Evolutionary conservation across 2,329 filamentous ascomycete species (phyloP), one percentile per base, ranked within the genome.

Genomic region (Alternaria solani): DNA sequence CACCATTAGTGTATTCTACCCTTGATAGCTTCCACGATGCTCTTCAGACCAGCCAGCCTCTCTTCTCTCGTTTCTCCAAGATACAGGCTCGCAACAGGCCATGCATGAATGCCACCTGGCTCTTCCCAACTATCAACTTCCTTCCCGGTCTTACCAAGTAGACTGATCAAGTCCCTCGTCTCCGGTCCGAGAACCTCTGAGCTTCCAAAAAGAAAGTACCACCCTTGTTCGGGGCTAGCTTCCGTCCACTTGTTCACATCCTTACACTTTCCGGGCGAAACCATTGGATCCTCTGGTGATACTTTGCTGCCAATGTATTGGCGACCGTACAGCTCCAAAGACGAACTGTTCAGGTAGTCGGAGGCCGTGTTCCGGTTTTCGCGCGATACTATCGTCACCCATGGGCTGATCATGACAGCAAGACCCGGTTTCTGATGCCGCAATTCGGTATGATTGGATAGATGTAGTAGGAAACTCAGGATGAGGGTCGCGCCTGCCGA

Each of bases 151-250:
- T 82, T 83, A 58, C 82, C 80, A 57, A 92, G 81, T 30, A 86
- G 78, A 12, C 78, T 76, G 12, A 91, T 81, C 61, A 93, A 80
- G 25, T 84, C 82, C 65, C 86, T 81, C 18, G 92, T 89, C 64
- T 93, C 91, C 0, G 88, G 85, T 1, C 87, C 88, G 64, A 96
- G 88, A 0, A 95, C 89, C 75, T 96, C 93, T 74, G 94, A 91
- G 1, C 87, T 85, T 0, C 92, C 91, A 69, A 89, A 94, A 6
- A 89, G 83, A 65, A 95, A 83, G 61, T 87, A 87, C 74, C 91
- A 89, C 0, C 92, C 92, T 47, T 83, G 81, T 7, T 81, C 80
- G 0, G 92, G 92, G 54, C 85, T 86, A 25, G 91, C 89, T 54
- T 85, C 82, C 61, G 79, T 82, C 92, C 91, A 94, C 79, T 88